Evolutionary conservation across 2,329 filamentous ascomycete genomes (phyloP).

Genomic region (Cucurbitaria berberidis): DNA sequence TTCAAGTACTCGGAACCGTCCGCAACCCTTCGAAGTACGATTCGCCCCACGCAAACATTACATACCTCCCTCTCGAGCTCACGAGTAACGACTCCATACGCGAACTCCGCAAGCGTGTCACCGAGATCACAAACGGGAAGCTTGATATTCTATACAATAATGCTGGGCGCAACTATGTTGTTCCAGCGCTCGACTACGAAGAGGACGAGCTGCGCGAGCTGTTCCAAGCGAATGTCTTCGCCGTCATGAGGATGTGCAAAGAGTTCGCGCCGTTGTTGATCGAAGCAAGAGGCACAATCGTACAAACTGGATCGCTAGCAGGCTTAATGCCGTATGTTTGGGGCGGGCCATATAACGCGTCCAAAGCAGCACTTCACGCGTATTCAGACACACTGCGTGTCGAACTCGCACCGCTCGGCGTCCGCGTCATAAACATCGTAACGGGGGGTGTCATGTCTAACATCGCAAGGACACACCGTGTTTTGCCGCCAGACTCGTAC

Average conservation of each 20-base stretch:
- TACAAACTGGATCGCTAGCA: conserved; percentile 54
- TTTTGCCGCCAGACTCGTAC: conserved; percentile 55
- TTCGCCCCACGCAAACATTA: conserved; percentile 58
- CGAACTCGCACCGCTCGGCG: conserved; percentile 60
- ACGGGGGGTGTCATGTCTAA: conserved; percentile 67
- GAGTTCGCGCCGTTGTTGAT: conserved; percentile 62
- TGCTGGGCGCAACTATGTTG: conserved; percentile 62
- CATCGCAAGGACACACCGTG: conserved; percentile 60
- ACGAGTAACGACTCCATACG: conserved; percentile 58
- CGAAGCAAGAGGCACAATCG: conserved; percentile 53
- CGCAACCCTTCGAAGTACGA: conserved; percentile 57
- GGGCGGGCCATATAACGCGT: conserved; percentile 61
- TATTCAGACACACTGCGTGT: conserved; percentile 65
- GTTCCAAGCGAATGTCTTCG: conserved; percentile 59
- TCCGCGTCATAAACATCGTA: conserved; percentile 56
- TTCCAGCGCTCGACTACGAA: conserved; percentile 63
- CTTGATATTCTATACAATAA: conserved; percentile 67
- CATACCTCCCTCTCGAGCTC: conserved; percentile 62
- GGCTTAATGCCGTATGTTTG: conserved; percentile 48
- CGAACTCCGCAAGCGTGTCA: conserved; percentile 55
- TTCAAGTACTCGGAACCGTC: conserved; percentile 65
- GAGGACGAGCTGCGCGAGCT: conserved; percentile 36
- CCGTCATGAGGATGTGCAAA: conserved; percentile 64
- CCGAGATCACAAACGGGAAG: conserved; percentile 54
- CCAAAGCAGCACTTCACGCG: conserved; percentile 64